Conservation (phyloP, 495 filamentous ascomycete genomes). For the Aspergillus ellipticus region DNA sequence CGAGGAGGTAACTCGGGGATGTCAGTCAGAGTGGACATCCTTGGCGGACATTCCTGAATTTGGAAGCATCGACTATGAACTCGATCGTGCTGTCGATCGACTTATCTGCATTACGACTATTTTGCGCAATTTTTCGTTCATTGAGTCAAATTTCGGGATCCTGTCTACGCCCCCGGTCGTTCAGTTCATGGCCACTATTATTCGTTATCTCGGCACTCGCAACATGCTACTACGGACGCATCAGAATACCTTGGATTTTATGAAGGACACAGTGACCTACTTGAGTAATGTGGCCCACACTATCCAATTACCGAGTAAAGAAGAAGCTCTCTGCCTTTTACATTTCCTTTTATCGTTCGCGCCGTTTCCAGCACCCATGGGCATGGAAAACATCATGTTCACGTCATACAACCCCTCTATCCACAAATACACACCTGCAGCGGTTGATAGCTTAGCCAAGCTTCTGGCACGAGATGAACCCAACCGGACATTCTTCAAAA, state of each 20-base stretch:
- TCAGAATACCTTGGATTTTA: constrained; percentile 84
- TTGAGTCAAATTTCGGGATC: constrained; percentile 64
- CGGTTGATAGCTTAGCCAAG: constrained; percentile 87
- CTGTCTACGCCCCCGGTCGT: constrained; percentile 74
- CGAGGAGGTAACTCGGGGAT: constrained; percentile 79
- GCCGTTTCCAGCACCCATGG: constrained; percentile 59
- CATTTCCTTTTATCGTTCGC: constrained; percentile 90
- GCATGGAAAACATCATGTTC: constrained; percentile 65
- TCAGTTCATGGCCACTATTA: constrained; percentile 73
- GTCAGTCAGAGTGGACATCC: constrained; percentile 63
- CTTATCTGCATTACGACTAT: constrained; percentile 90
- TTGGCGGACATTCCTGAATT: constrained; percentile 68
- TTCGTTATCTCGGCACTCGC: constrained; percentile 85
- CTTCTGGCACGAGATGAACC: constrained; percentile 90
- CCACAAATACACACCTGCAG: constrained; percentile 85
- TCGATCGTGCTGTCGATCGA: constrained; percentile 82
- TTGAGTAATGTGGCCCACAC: constrained; percentile 81
- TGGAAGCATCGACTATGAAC: constrained; percentile 73
- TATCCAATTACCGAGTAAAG: constrained; percentile 78
- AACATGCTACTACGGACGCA: constrained; percentile 77
- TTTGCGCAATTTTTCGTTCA: constrained; percentile 87
- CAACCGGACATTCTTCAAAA: constrained; percentile 75
- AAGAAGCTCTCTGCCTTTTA: constrained; percentile 82
- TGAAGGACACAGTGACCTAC: constrained; percentile 90
- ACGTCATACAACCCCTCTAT: constrained; percentile 71